Evolutionary conservation across 2,329 filamentous ascomycete genomes (phyloP).

Genomic region (Daldinia sp.): DNA sequence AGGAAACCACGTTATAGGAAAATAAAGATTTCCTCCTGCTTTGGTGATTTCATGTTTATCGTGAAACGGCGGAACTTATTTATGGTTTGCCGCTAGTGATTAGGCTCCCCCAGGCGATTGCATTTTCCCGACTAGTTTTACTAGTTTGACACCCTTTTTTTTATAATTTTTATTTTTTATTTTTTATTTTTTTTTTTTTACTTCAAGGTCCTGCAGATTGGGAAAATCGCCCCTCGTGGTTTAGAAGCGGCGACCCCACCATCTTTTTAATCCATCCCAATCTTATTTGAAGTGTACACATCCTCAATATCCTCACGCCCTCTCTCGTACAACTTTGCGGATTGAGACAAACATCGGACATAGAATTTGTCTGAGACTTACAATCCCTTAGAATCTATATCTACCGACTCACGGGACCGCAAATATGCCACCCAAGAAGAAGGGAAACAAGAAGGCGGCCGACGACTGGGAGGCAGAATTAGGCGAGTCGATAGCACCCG

Average conservation of each 20-base stretch:
- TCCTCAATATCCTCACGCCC: neutral
- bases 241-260: constrained; percentile 25
- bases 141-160: constrained; percentile 1
- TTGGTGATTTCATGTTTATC: neutral
- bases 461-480: constrained; percentile 97
- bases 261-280: constrained; percentile 1
- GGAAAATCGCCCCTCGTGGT: constrained; percentile 22
- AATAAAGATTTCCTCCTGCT: constrained; percentile 1
- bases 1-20: constrained; percentile 1
- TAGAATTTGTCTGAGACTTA: neutral
- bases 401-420: constrained; percentile 29
- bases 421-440: constrained; percentile 93
- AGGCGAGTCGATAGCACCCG: constrained; percentile 76
- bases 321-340: neutral
- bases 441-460: constrained; percentile 81
- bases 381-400: neutral
- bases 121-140: neutral
- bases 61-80: constrained; percentile 1
- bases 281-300: constrained; percentile 1
- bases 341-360: neutral
- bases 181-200: neutral
- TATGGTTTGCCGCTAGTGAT: neutral
- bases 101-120: no score
- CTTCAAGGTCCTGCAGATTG: constrained; percentile 1
- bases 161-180: no score